These are phyloP conservation scores for Linnemannia elongata DNA, from an alignment of 192 early-diverging fungal species.

Conservation along the genomic window DNA sequence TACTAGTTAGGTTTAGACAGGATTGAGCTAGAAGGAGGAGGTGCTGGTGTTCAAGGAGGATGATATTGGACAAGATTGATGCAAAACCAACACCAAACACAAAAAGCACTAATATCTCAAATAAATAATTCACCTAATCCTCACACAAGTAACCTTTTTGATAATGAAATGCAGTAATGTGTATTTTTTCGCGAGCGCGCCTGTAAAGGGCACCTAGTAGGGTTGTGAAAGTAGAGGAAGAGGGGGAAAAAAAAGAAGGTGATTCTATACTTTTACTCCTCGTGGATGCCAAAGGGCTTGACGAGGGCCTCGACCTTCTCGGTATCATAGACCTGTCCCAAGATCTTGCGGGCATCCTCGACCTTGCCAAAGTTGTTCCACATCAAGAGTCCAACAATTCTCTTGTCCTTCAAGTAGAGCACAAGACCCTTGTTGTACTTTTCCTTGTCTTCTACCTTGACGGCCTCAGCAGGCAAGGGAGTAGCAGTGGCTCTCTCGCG, in stretches of 20 bases:
- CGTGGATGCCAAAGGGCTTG: constrained; percentile 48
- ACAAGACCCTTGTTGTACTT: constrained; percentile 73
- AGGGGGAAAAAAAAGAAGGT: too few species aligned
- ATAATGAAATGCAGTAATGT: too few species aligned
- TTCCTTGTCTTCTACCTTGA: constrained; percentile 56
- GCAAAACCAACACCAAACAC: too few species aligned
- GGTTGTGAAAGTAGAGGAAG: too few species aligned
- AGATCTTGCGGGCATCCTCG: constrained; percentile 71
- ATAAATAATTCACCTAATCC: too few species aligned
- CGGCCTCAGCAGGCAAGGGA: constrained; percentile 47
- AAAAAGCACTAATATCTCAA: too few species aligned
- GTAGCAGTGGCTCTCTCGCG: constrained; percentile 44
- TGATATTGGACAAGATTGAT: too few species aligned
- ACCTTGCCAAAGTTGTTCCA: constrained; percentile 75
- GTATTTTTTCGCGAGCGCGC: too few species aligned
- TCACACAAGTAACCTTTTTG: too few species aligned
- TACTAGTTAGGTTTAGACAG: constrained; percentile 7
- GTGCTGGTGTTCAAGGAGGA: too few species aligned
- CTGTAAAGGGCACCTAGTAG: too few species aligned
- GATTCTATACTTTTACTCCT: constrained; percentile 24
- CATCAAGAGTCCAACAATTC: constrained; percentile 69
- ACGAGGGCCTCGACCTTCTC: constrained; percentile 56
- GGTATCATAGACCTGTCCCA: constrained; percentile 54
- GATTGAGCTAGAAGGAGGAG: too few species aligned
- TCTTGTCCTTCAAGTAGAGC: constrained; percentile 68